Percentiles rank a stretch among this genome's conserved stretches.
Evolutionary conservation across 23 red algal species (phyloP).

Genomic region (Pyropia yezoensis): DNA sequence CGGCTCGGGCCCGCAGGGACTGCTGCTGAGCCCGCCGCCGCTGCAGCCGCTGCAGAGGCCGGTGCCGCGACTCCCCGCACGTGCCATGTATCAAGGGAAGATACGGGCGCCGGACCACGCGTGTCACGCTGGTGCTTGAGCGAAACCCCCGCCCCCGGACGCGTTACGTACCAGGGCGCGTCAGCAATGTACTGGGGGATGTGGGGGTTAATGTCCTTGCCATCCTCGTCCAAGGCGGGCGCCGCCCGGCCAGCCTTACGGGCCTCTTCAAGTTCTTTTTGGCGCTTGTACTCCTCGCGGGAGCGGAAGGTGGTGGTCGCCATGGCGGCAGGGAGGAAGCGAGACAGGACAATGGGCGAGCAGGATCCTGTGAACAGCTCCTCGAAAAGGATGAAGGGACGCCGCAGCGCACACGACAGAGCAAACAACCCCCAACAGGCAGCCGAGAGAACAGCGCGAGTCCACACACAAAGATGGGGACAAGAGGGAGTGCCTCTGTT

Average conservation of each 20-base stretch:
- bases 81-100: conserved; percentile 50
- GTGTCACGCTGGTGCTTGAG: conserved; percentile 82
- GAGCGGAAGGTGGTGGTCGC: no score
- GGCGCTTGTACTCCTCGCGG: conserved; percentile 71
- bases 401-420: no score
- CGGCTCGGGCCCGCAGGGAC: not conserved
- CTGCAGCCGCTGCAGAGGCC: conserved; percentile 44
- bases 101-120: conserved; percentile 39
- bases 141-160: conserved; percentile 22
- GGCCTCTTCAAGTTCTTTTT: conserved; percentile 85
- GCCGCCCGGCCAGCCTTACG: conserved; percentile 66
- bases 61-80: conserved; percentile 37
- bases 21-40: not conserved
- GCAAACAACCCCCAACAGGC: no score
- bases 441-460: no score
- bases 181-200: conserved; percentile 91
- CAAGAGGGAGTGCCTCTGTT: no score
- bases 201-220: conserved; percentile 89
- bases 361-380: no score
- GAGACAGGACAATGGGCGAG: no score
- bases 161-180: conserved; percentile 77
- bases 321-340: no score
- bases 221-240: conserved; percentile 75
- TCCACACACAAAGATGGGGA: no score
- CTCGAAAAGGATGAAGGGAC: no score